Percentiles rank a stretch among this genome's conserved stretches.
These are phyloP conservation scores for Pseudozyma sp. DNA, from an alignment of 1,284 basidiomycete genomes.

Conservation along the genomic window DNA sequence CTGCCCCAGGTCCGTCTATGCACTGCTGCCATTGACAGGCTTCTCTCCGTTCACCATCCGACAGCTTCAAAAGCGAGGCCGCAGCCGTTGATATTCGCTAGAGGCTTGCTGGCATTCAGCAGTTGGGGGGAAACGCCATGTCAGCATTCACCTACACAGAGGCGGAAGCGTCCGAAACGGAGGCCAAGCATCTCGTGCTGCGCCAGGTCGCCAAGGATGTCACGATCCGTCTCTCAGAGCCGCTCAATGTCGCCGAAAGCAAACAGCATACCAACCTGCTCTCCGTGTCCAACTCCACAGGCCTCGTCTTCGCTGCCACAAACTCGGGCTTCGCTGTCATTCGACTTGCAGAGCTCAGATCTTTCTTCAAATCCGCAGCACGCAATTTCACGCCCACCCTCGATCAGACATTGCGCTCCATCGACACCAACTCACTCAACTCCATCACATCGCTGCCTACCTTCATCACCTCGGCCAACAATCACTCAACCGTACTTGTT, in stretches of 20 bases:
- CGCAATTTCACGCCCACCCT: slow-evolving; percentile 41
- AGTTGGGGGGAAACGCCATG: not conserved
- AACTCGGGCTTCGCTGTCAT: slow-evolving; percentile 65
- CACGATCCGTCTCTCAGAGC: slow-evolving; percentile 61
- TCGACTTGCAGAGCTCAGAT: slow-evolving; percentile 60
- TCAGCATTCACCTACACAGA: slow-evolving; percentile 19
- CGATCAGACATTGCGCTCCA: slow-evolving; percentile 18
- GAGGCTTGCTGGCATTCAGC: too few species aligned
- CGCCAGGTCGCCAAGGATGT: slow-evolving; percentile 63
- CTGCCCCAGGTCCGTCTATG: slow-evolving; percentile 2
- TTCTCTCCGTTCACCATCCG: not conserved
- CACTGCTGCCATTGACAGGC: slow-evolving; percentile 11
- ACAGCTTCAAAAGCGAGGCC: too few species aligned
- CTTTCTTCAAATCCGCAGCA: slow-evolving; percentile 40
- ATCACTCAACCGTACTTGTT: slow-evolving; percentile 30
- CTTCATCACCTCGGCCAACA: slow-evolving; percentile 50
- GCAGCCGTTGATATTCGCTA: too few species aligned
- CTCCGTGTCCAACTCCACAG: slow-evolving; percentile 69
- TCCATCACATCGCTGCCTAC: slow-evolving; percentile 38
- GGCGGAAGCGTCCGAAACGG: slow-evolving; percentile 30
- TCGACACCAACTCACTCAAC: slow-evolving; percentile 31
- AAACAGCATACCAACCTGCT: slow-evolving; percentile 65
- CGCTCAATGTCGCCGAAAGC: slow-evolving; percentile 43
- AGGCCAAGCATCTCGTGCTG: slow-evolving; percentile 71
- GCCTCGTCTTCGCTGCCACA: slow-evolving; percentile 69